A percentile compares a stretch with the other conserved stretches of the same genome.
phyloP scores from a whole-genome alignment of 176 grass and related monocot genomes.

The Oryza rufipogon region DNA sequence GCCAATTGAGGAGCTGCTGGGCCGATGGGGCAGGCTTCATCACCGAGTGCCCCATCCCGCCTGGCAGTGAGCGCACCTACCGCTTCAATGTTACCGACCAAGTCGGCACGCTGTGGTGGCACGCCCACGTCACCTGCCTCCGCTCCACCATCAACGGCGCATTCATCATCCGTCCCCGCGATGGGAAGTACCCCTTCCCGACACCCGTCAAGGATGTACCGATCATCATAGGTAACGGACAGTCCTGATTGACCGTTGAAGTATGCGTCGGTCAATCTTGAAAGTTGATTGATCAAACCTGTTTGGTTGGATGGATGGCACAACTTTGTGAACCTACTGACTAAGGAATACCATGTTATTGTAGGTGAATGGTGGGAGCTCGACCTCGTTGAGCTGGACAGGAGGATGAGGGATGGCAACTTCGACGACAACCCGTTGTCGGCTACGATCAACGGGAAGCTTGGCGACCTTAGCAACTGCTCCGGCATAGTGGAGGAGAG shows the following conservation, averaged over 20 bases:
- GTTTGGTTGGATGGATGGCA: no score
- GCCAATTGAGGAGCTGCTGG: slow-evolving; percentile 28
- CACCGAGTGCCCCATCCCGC: slow-evolving; percentile 44
- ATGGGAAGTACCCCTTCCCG: slow-evolving; percentile 24
- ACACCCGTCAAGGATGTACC: slow-evolving; percentile 21
- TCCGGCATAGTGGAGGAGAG: slow-evolving; percentile 40
- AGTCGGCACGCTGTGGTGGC: slow-evolving; percentile 57
- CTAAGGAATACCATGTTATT: background rate
- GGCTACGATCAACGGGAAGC: slow-evolving; percentile 57
- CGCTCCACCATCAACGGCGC: slow-evolving; percentile 39
- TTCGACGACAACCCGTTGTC: slow-evolving; percentile 46
- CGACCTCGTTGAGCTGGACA: slow-evolving; percentile 8
- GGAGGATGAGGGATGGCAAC: slow-evolving; percentile 3
- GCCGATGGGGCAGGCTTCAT: slow-evolving; percentile 44
- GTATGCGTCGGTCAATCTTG: no score
- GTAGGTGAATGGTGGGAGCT: slow-evolving; percentile 42
- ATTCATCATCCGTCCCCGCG: slow-evolving; percentile 33
- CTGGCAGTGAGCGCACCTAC: slow-evolving; percentile 27
- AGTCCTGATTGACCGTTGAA: background rate
- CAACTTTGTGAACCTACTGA: no score
- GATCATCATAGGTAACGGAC: slow-evolving; percentile 33
- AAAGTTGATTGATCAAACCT: no score
- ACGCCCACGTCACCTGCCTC: slow-evolving; percentile 41
- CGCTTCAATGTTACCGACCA: slow-evolving; percentile 37
- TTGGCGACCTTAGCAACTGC: slow-evolving; percentile 51